A percentile compares a stretch with the other conserved stretches of the same genome.
phyloP scores from a whole-genome alignment of 2,329 filamentous ascomycete genomes.

The Juglanconis juglandina region DNA sequence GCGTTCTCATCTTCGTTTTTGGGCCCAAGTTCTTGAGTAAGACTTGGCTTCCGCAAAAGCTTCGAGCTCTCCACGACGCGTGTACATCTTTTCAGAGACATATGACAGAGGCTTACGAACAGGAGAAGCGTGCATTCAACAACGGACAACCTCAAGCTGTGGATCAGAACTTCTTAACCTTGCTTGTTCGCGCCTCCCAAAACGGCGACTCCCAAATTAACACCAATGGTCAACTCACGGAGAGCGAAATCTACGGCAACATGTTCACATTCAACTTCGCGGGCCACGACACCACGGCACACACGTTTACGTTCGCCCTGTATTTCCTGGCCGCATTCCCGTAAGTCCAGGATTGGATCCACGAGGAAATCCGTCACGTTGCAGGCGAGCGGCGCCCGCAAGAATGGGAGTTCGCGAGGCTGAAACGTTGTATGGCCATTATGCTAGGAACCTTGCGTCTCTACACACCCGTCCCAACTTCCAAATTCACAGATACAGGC shows the following conservation, averaged over 20 bases:
- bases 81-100: background rate
- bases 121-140: background rate
- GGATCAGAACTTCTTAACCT: slow-evolving; percentile 4
- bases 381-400: slow-evolving; percentile 18
- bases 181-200: slow-evolving; percentile 7
- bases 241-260: slow-evolving; percentile 41
- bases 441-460: slow-evolving; percentile 19
- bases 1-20: slow-evolving; percentile 28
- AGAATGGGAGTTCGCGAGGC: slow-evolving; percentile 19
- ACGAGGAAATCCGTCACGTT: slow-evolving; percentile 35
- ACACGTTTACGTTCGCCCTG: slow-evolving; percentile 40
- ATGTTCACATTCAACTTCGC: slow-evolving; percentile 47
- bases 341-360: slow-evolving; percentile 42
- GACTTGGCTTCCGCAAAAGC: background rate
- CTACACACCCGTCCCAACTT: slow-evolving; percentile 7
- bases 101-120: background rate
- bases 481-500: background rate
- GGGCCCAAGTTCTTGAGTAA: slow-evolving; percentile 18
- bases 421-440: slow-evolving; percentile 24
- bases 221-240: slow-evolving; percentile 25
- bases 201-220: background rate
- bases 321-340: slow-evolving; percentile 42
- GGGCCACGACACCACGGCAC: slow-evolving; percentile 49
- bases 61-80: background rate
- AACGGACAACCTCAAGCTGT: background rate